Base-by-base conservation (phyloP, 345 rosid genomes). In the Camelina sativa region DNA sequence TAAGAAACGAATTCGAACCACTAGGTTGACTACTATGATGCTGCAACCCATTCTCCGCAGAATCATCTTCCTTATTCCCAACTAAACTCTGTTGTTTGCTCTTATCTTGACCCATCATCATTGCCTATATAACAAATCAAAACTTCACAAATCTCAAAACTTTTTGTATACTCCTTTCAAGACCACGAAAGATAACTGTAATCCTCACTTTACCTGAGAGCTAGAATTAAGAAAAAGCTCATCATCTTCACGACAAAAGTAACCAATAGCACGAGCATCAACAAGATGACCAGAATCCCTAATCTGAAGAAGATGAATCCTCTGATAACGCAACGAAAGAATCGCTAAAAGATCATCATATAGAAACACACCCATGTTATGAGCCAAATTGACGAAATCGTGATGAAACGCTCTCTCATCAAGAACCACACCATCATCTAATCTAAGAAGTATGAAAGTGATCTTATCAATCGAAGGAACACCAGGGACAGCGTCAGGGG, bases 261-360 rank as follows among this genome's bases (percentile, higher is more conserved):
- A 80, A 12, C 98, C 99, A 48, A 95, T 86, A 23, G 89, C 92
- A 71, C 97, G 92, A 35, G 90, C 87, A 76, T 95, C 88, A 61
- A 95, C 99, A 76, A 95, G 86, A 70, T 84, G 78, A 57, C 98
- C 97, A 2, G 90, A 90, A 72, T 95, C 98, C 77, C 94, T 90
- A 75, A 95, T 86, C 84, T 92, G 98, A 67, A 95, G 86, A 71
- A 95, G 80, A 82, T 90, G 93, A 77, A 92, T 87, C 15, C 77
- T 95, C 84, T 95, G 99, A 80, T 85, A 90, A 10, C 97, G 89
- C 76, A 95, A 85, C 0, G 97, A 95, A 6, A 95, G 84, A 54
- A 95, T 82, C 12, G 99, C 96, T 62, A 95, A 81, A 51, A 92
- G 85, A 83, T 95, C 97, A 79, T 95, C 98, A 46, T 90, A 95